Base-by-base conservation (phyloP, 1,284 basidiomycete genomes). In the Ganoderma boninense region DNA sequence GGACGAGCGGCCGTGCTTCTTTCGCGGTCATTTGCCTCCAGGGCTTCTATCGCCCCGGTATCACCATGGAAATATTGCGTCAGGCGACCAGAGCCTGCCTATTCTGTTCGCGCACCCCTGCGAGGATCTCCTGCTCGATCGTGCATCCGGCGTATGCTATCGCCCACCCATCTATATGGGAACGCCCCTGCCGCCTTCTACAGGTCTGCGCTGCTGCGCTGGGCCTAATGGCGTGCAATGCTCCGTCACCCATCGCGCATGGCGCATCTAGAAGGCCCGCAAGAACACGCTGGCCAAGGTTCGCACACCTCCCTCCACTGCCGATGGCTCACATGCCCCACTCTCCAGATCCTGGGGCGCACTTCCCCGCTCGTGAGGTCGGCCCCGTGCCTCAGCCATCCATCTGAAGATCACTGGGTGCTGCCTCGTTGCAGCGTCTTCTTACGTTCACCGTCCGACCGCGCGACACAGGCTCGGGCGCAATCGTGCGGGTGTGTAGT, bases 11-110 rank as follows among this genome's bases (percentile, higher is more conserved):
- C 56, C 26, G 61, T 64, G 42, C 43, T 68, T 57, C 56, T 42
- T 42, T 35, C 38, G 14, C 26, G 63, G 67, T 64, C 67, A 68
- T 29, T 56, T 64, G 67, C 56, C 40, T 44, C 35, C 67, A 49
- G 57, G 40, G 20, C 70, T 74, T 74, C 73, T 74, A 74, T 71
- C 73, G 62, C 69, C 73, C 62, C 73, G 70, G 70, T 68, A 74
- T 71, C 70, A 56, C 73, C 73, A 64, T 67, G 68, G 70, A 71
- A 69, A 62, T 29, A 62, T 57, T 46, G 56, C 65, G 69, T 73
- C 67, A 73, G 67, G 43, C 60, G 71, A 73, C 64, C 70, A 65
- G 54, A 44, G 65, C 32, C n/a, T 67, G 61, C 62, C 66, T 64
- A 65, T 71, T 70, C 68, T 54, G 68, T 63, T 67, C 49, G 61